Base-by-base conservation (phyloP, 371 early-diverging fungal species). In the Apophysomyces elegans region DNA sequence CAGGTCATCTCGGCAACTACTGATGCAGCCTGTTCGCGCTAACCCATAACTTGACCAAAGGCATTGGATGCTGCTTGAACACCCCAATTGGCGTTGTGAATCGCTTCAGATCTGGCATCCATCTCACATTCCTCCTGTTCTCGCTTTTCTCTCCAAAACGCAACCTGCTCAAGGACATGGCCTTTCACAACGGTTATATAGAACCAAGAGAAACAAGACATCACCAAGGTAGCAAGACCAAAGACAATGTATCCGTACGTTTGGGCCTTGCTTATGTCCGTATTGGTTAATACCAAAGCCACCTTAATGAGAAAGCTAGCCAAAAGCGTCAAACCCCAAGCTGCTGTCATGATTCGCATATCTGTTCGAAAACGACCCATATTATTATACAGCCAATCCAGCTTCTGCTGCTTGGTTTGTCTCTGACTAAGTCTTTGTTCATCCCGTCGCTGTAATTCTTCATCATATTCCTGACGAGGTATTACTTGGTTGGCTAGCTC, bases 341-440 rank as follows among this genome's bases (percentile, higher is more conserved):
- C 69, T 12, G 67, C 69, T 8, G 80, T 83, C 77, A 80, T 77
- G 46, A 80, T 61, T 5, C 84, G 70, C 79, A 80, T 77, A 62
- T 80, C 80, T 32, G 63, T 68, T 38, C 84, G 63, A 37, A 80
- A 83, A 21, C 69, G 74, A 3, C 78, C 75, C 73, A 79, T 65
- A 41, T 79, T 60, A 1, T 18, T 35, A 46, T 82, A 82, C 0
- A 76, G 58, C 63, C 67, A 71, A 50, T 71, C 67, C 21, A 75
- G 63, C 54, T 74, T 74, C 54, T 68, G 65, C 21, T 38, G 58
- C 62, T 72, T 71, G 61, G 45, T 58, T 37, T n/a, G 54, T 16
- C 56, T 37, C 0, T 26, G 35, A 14, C 18, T 35, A 16, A 73
- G 18, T 4, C 76, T 71, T 9, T 65, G 46, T 45, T 74, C 71